phyloP scores from a whole-genome alignment of 164 flowering plant genomes.

The Vitis vinifera region ASM3070453v1 NC_081821.1:5592501-5593000 shows the following conservation, averaged over 20 bases:
- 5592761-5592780: constrained; percentile 11
- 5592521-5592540: background rate
- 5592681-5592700: constrained; percentile 8
- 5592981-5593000: background rate
- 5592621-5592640: background rate
- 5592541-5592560: background rate
- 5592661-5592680: constrained; percentile 1
- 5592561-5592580: background rate
- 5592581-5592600: background rate
- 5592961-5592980: background rate
- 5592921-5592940: constrained; percentile 37
- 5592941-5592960: background rate
- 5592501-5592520: background rate
- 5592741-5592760: constrained; percentile 20
- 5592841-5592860: background rate
- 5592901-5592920: background rate
- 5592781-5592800: constrained; percentile 2
- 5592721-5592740: constrained; percentile 24
- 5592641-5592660: background rate
- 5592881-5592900: background rate
- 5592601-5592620: background rate
- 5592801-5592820: background rate
- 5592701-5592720: background rate
- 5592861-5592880: background rate
- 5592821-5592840: constrained; percentile 7